Evolutionary conservation across 1,139 yeast species (phyloP).

Genomic region (Nakaseomyces uthaithaninus): DNA sequence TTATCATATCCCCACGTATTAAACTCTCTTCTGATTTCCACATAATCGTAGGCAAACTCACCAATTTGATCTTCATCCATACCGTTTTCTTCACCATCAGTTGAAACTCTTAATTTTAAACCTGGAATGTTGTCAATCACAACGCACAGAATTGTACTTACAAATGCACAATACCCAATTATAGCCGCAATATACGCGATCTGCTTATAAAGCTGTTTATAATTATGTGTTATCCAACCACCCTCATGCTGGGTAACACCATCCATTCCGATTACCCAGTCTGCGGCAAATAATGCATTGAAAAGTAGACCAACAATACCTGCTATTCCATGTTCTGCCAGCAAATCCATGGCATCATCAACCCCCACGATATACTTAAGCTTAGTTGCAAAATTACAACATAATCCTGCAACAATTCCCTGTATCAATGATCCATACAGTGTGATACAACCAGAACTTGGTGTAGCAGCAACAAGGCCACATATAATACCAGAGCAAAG

Average conservation of each 20-base stretch:
- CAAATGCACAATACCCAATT: slow-evolving; percentile 65
- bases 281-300: slow-evolving; percentile 81
- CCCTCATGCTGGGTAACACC: slow-evolving; percentile 74
- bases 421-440: slow-evolving; percentile 84
- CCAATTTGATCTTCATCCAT: slow-evolving; percentile 97
- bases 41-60: slow-evolving; percentile 96
- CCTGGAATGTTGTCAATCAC: slow-evolving; percentile 76
- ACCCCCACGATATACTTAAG: slow-evolving; percentile 71
- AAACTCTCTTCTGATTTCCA: slow-evolving; percentile 91
- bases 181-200: slow-evolving; percentile 73
- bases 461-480: slow-evolving; percentile 94
- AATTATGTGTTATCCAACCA: slow-evolving; percentile 89
- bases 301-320: slow-evolving; percentile 86
- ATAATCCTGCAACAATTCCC: slow-evolving; percentile 71
- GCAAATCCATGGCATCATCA: slow-evolving; percentile 89
- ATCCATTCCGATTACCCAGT: slow-evolving; percentile 85
- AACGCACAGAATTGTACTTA: slow-evolving; percentile 70
- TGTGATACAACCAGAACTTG: slow-evolving; percentile 85
- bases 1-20: slow-evolving; percentile 49
- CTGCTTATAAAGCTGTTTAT: slow-evolving; percentile 85
- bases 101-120: slow-evolving; percentile 67
- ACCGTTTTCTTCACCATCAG: slow-evolving; percentile 80
- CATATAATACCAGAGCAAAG: slow-evolving; percentile 91
- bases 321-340: slow-evolving; percentile 97
- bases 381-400: slow-evolving; percentile 86